Base-by-base conservation (phyloP, 1,284 basidiomycete species). In the Ustilago esculenta region DNA sequence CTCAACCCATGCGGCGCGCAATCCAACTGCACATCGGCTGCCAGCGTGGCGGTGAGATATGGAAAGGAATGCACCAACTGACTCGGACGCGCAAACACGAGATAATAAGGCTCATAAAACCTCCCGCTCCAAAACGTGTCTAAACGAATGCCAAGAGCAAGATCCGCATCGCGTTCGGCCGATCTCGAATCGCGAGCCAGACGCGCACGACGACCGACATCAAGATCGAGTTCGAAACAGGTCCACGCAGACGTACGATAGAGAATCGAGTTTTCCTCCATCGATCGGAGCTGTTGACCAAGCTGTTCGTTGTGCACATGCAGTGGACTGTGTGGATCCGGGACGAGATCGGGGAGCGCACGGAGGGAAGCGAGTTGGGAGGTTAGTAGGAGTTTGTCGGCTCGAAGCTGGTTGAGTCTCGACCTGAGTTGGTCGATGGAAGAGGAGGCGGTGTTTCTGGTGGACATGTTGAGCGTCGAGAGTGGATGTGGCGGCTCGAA, bases 31-130 rank as follows among this genome's bases (percentile, higher is more conserved):
- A 54, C 50, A 23, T 70, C 68, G 14, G 39, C 60, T 10, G 21
- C 44, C 11, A 64, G 46, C 5, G 67, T 70, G 9, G 43, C 53
- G 1, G 27, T 45, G 2, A 70, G 50, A 41, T 51, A 52, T 8
- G 69, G 45, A 32, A 42, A 35, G 12, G 53, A 49, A 17, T 66
- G 55, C 15, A 73, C 35, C 48, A 69, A 4, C 55, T 73, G 72
- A 17, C 52, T 59, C 3, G 64, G 56, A 4, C 63, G 51, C 4
- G 66, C 70, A 47, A 75, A 75, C 20, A 75, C 64, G 10, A 75
- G 44, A 23, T 75, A 75, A 43, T 59, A 73, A 0, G 73, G 73
- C 39, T 72, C 72, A 53, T 71, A 61, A 57, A 73, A 75, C 5
- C 68, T 36, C 4, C 57, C 71, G 39, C 57, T 41, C 53, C 50